Evolutionary conservation across 1,284 basidiomycete genomes (phyloP).

Genomic region (Microbotryum silenes-acaulis): DNA sequence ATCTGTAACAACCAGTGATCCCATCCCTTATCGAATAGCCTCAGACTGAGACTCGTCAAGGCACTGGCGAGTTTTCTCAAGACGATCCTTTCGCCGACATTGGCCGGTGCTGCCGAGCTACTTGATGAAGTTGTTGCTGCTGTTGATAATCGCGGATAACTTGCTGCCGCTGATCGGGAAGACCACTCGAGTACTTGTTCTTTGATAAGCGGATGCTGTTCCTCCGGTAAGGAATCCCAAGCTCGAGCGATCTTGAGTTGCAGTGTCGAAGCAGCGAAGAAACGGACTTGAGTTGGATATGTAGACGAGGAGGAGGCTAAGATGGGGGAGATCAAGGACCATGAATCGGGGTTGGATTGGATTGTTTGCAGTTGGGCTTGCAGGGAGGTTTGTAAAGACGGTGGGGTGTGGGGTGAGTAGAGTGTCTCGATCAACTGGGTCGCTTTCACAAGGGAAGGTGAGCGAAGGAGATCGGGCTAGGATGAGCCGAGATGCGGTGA

Average conservation of each 20-base stretch:
- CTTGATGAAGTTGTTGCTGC: not conserved
- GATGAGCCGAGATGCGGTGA: not conserved
- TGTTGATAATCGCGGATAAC: not conserved
- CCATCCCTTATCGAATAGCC: slow-evolving; percentile 23
- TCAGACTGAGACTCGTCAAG: slow-evolving; percentile 15
- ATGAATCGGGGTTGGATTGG: slow-evolving; percentile 6
- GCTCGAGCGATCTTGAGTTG: slow-evolving; percentile 31
- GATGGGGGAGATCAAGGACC: slow-evolving; percentile 13
- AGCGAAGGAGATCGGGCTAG: not conserved
- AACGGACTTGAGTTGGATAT: slow-evolving; percentile 19
- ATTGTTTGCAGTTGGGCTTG: slow-evolving; percentile 19
- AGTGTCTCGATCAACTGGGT: slow-evolving; percentile 16
- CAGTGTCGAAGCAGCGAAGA: slow-evolving; percentile 36
- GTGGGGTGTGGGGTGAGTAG: slow-evolving; percentile 17
- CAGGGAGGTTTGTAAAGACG: slow-evolving; percentile 3
- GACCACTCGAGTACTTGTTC: slow-evolving; percentile 34
- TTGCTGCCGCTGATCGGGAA: slow-evolving; percentile 14
- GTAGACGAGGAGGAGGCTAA: not conserved
- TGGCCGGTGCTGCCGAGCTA: not conserved
- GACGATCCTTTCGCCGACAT: slow-evolving; percentile 29
- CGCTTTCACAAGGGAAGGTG: not conserved
- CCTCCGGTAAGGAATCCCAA: slow-evolving; percentile 24
- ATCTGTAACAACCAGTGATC: slow-evolving; percentile 35
- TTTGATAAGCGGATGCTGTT: slow-evolving; percentile 20
- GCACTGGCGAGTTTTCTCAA: slow-evolving; percentile 34